These are phyloP conservation scores for Colletotrichum chrysophilum DNA, from an alignment of 2,329 filamentous ascomycete species.

Conservation along the genomic window DNA sequence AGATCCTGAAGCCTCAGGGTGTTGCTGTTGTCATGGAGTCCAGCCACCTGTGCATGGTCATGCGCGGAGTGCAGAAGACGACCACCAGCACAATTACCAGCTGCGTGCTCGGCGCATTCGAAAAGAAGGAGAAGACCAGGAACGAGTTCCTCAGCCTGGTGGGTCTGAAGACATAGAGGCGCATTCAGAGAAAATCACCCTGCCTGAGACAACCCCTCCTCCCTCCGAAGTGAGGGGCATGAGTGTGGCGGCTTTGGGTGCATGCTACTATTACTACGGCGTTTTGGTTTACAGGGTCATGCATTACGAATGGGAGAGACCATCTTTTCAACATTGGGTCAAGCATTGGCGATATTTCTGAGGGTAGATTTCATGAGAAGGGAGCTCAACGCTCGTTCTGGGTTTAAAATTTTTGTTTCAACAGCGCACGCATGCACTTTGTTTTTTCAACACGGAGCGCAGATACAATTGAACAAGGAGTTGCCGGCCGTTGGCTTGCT, in stretches of 20 bases:
- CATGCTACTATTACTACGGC: not conserved
- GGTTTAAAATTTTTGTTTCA: not conserved
- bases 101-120: slow-evolving; percentile 96
- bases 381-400: slow-evolving; percentile 23
- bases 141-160: slow-evolving; percentile 92
- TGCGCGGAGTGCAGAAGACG: slow-evolving; percentile 97
- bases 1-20: slow-evolving; percentile 90
- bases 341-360: slow-evolving; percentile 17
- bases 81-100: slow-evolving; percentile 88
- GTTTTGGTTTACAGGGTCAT: slow-evolving; percentile 11
- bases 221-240: not conserved
- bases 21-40: slow-evolving; percentile 98
- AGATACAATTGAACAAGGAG: not conserved
- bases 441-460: not conserved
- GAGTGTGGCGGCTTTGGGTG: not conserved
- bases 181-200: not conserved
- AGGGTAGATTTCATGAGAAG: slow-evolving; percentile 16
- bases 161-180: slow-evolving; percentile 55
- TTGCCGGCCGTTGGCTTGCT: not conserved
- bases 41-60: slow-evolving; percentile 97
- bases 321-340: slow-evolving; percentile 25
- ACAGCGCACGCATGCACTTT: not conserved
- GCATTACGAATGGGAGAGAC: slow-evolving; percentile 18
- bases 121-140: slow-evolving; percentile 88
- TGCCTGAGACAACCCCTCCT: not conserved